A percentile compares a stretch with the other conserved stretches of the same genome.
phyloP scores from a whole-genome alignment of 2,329 filamentous ascomycete species.

The Didymella keratinophila region DNA sequence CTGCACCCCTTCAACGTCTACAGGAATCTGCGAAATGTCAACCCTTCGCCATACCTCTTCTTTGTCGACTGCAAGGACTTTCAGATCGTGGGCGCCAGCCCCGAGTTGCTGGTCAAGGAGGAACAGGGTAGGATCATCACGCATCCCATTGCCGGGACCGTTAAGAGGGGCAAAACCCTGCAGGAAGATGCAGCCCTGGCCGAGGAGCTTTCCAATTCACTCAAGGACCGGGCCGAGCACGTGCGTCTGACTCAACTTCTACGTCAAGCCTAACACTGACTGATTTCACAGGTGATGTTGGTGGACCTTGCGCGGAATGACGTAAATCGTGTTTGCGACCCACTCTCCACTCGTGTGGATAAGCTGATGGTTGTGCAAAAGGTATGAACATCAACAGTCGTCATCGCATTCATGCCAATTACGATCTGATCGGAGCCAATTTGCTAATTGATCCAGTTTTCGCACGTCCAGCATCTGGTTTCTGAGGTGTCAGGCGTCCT shows the following conservation, averaged over 20 bases:
- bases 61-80: slow-evolving; percentile 92
- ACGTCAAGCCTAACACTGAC: slow-evolving; percentile 53
- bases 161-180: slow-evolving; percentile 80
- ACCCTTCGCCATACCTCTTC: slow-evolving; percentile 97
- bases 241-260: slow-evolving; percentile 27
- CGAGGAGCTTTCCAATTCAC: slow-evolving; percentile 74
- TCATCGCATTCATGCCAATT: slow-evolving; percentile 16
- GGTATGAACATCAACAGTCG: slow-evolving; percentile 29
- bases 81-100: slow-evolving; percentile 93
- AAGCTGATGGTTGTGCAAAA: slow-evolving; percentile 77
- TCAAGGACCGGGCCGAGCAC: slow-evolving; percentile 75
- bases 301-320: slow-evolving; percentile 97
- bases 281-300: slow-evolving; percentile 81
- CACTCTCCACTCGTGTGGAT: slow-evolving; percentile 87
- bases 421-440: slow-evolving; percentile 6
- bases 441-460: slow-evolving; percentile 66
- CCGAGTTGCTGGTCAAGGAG: slow-evolving; percentile 92
- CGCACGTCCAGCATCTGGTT: slow-evolving; percentile 95
- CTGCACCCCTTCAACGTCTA: slow-evolving; percentile 99
- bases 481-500: slow-evolving; percentile 95
- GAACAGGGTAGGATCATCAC: slow-evolving; percentile 89
- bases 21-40: slow-evolving; percentile 93
- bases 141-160: slow-evolving; percentile 95
- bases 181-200: slow-evolving; percentile 85
- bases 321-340: slow-evolving; percentile 94